Evolutionary conservation across 2,329 filamentous ascomycete species (phyloP), one percentile per base, ranked within the genome.

Genomic region (Aspergillus sp.): DNA sequence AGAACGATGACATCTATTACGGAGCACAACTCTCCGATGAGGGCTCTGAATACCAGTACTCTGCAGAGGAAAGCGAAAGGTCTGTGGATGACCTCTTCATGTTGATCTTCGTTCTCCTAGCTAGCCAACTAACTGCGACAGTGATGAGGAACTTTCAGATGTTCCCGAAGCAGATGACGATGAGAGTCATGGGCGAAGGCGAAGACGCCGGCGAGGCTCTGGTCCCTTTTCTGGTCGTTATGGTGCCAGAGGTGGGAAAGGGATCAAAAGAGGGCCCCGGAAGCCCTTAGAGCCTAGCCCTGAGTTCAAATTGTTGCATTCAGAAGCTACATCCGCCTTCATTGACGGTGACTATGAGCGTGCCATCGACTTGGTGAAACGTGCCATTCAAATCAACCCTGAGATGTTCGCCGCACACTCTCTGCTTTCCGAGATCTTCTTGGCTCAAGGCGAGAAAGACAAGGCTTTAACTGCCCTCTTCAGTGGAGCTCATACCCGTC

Each of bases 331-430:
- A 1, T 72, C 72, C 44, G 76, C 77, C 16, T 79, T 78, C 54
- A 77, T 78, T 49, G 74, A 78, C 55, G 68, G 71, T 7, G 70
- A 78, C 46, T 76, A 75, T 53, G 76, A 74, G 48, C 70, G 66
- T 61, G 79, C 70, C 46, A 74, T 67, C 47, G 64, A 72, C 5
- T 59, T 74, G 10, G 71, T 77, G 36, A 73, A 75, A 52, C 68
- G 76, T 54, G 81, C 81, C 7, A 77, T 84, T 29, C 71, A 77
- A 38, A 69, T 76, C 25, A 86, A 87, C 59, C 83, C 84, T 0
- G 83, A 86, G 64, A 81, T 86, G 58, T 86, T 82, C 64, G 76
- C 78, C 23, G 81, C 83, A 13, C 82, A 87, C 70, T 81, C 78
- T 48, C 71, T 86, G 17, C 71, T 86, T 6, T 83, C 83, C 0